A percentile compares a stretch with the other conserved stretches of the same genome.
These are phyloP conservation scores for Staphylotrichum longicolle DNA, from an alignment of 495 filamentous ascomycete genomes.

Conservation along the genomic window DNA sequence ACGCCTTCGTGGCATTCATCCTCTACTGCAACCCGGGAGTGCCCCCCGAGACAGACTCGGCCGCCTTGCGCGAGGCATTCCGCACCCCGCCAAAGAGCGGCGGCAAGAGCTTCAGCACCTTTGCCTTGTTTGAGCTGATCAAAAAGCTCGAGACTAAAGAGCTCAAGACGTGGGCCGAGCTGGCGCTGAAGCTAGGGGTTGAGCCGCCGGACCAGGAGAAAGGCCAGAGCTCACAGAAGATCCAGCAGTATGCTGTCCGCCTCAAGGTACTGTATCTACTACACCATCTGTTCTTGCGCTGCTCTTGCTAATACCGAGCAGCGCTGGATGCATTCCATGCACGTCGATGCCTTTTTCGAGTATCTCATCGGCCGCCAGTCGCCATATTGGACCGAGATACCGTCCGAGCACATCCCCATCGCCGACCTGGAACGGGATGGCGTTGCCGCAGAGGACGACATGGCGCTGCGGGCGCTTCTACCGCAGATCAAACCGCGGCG, in stretches of 20 bases:
- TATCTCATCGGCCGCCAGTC: conserved; percentile 79
- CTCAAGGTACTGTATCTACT: conserved; percentile 66
- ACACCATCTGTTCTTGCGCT: not conserved
- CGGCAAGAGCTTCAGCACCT: conserved; percentile 87
- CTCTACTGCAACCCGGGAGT: conserved; percentile 87
- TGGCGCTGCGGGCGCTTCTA: conserved; percentile 83
- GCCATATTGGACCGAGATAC: conserved; percentile 80
- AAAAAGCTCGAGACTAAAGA: conserved; percentile 78
- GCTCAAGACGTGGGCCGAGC: conserved; percentile 93
- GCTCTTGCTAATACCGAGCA: conserved; percentile 32
- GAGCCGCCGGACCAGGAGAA: conserved; percentile 81
- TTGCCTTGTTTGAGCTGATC: conserved; percentile 78
- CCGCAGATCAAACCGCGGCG: conserved; percentile 89
- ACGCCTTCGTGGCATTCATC: conserved; percentile 85
- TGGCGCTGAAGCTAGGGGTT: conserved; percentile 86
- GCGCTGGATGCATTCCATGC: conserved; percentile 99
- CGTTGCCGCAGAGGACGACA: conserved; percentile 85
- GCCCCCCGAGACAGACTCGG: conserved; percentile 66
- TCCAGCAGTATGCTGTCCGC: conserved; percentile 94
- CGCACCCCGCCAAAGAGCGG: conserved; percentile 84
- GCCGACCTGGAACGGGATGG: conserved; percentile 71
- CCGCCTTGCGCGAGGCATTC: conserved; percentile 75
- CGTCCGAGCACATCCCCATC: conserved; percentile 60
- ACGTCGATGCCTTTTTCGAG: conserved; percentile 95
- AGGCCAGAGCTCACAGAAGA: conserved; percentile 92